Conservation (phyloP, 495 filamentous ascomycete genomes). For the Chaetomium cochliodes region DNA sequence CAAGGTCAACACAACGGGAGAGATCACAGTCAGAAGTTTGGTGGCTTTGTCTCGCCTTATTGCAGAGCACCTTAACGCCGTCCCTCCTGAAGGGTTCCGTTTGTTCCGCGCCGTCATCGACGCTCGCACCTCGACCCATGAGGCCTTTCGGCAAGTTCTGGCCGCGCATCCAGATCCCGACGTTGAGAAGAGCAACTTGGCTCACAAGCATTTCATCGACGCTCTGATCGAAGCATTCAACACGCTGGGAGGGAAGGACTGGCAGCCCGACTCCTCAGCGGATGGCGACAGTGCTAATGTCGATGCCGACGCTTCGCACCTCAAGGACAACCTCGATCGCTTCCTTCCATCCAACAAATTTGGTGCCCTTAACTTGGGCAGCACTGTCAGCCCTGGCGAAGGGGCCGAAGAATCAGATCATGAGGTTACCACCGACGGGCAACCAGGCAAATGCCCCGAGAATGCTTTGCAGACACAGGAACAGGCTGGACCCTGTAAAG, state of each 20-base stretch:
- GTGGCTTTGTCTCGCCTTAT: slow-evolving; percentile 40
- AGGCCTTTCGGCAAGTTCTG: slow-evolving; percentile 34
- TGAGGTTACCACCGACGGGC: slow-evolving; percentile 10
- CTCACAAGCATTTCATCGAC: slow-evolving; percentile 45
- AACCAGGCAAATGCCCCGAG: slow-evolving; percentile 4
- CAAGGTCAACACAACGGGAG: slow-evolving; percentile 21
- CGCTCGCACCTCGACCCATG: slow-evolving; percentile 27
- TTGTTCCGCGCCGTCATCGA: slow-evolving; percentile 39
- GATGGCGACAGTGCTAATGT: background rate
- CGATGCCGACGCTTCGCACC: background rate
- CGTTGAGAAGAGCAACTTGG: slow-evolving; percentile 40
- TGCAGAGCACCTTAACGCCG: slow-evolving; percentile 31
- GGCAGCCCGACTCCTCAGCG: slow-evolving; percentile 10
- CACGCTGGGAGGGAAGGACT: slow-evolving; percentile 35
- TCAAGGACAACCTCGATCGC: slow-evolving; percentile 32
- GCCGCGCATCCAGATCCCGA: slow-evolving; percentile 38
- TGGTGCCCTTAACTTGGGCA: slow-evolving; percentile 28
- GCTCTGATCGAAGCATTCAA: slow-evolving; percentile 38
- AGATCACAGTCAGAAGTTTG: slow-evolving; percentile 36
- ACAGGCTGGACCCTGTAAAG: slow-evolving; percentile 37
- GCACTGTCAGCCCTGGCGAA: slow-evolving; percentile 13
- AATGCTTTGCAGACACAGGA: slow-evolving; percentile 19
- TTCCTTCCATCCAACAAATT: slow-evolving; percentile 39
- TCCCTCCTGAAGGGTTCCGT: slow-evolving; percentile 31
- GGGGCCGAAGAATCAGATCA: slow-evolving; percentile 14